Base-by-base conservation (phyloP, 148 eudicot genomes). In the Silene conica region DNA sequence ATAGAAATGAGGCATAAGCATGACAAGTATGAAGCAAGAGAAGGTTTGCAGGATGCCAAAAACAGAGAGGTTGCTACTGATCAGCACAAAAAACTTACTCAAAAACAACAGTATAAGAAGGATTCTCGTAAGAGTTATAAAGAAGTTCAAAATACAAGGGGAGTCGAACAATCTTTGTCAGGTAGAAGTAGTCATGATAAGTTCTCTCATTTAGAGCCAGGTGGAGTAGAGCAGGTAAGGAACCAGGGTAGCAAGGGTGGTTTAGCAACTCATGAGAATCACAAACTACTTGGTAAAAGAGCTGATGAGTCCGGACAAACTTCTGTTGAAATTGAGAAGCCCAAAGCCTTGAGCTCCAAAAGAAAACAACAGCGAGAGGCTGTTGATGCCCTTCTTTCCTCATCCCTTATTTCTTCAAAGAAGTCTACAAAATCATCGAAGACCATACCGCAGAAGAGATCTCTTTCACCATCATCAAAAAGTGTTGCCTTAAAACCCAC, bases 301-400 rank as follows among this genome's bases (percentile, higher is more conserved):
- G 80, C 67, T 57, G 75, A 74, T 69, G 86, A 75, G 41, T 52
- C 38, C 68, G 81, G 77, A 18, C 77, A 25, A 72, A 67, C 86
- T 78, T 81, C 78, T 63, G 65, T 76, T 79, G 76, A 76, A 26
- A 72, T 76, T 76, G 83, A 86, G 66, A 65, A 43, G 64, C 86
- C 86, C 12, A 80, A 79, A 55, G 84, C 83, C 76, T 54, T 83
- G 22, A 84, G 82, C 10, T 63, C 77, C 52, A 83, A 86, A 81
- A 87, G 97, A 76, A 96, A 90, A 82, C 91, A 87, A 80, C 97
- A 89, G 71, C 88, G 97, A 45, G 97, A 92, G 60, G 99, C 92
- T 63, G 96, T 96, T 70, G 92, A 96, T 64, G 99, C 92, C 77
- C 94, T 96, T 73, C 97, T 96, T 79, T 86, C 97, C 23, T 92